These are phyloP conservation scores for Apocynum venetum DNA, from an alignment of 257 asterid species.

Conservation along the genomic window DNA sequence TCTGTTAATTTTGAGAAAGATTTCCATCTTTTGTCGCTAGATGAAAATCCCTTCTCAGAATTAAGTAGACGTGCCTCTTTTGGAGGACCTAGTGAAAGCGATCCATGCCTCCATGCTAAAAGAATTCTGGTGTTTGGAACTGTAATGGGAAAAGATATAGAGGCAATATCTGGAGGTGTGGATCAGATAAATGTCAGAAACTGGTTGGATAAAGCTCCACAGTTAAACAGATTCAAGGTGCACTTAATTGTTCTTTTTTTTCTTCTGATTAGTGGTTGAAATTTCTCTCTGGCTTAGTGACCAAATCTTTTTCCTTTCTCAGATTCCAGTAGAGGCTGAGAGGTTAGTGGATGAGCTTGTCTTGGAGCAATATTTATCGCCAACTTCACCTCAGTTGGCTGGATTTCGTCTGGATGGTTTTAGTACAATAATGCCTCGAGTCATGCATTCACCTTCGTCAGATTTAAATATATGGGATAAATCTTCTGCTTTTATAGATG, in stretches of 20 bases:
- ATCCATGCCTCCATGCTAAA: constrained; percentile 91
- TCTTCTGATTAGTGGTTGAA: background rate
- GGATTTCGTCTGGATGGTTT: constrained; percentile 97
- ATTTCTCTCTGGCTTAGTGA: constrained; percentile 1
- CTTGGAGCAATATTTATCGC: constrained; percentile 76
- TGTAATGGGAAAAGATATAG: constrained; percentile 51
- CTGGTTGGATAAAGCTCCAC: constrained; percentile 84
- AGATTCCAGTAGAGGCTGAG: constrained; percentile 95
- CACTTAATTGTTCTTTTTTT: constrained; percentile 14
- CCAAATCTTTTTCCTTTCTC: constrained; percentile 23
- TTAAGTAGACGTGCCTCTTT: constrained; percentile 73
- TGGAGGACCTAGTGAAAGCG: constrained; percentile 70
- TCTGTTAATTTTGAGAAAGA: constrained; percentile 72
- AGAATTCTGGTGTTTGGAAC: constrained; percentile 69
- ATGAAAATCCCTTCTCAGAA: constrained; percentile 84
- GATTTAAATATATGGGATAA: constrained; percentile 36
- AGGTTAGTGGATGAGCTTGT: constrained; percentile 74
- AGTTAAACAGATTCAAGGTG: constrained; percentile 87
- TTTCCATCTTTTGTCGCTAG: constrained; percentile 60
- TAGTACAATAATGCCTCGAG: constrained; percentile 74
- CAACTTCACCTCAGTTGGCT: constrained; percentile 79
- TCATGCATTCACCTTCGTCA: constrained; percentile 69
- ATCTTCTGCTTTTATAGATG: constrained; percentile 51
- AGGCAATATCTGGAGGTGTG: constrained; percentile 47
- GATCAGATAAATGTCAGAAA: constrained; percentile 69